Percentiles rank a stretch among this genome's conserved stretches.
Conservation (phyloP, 2,329 filamentous ascomycete genomes). For the Cercospora citrullina region DNA sequence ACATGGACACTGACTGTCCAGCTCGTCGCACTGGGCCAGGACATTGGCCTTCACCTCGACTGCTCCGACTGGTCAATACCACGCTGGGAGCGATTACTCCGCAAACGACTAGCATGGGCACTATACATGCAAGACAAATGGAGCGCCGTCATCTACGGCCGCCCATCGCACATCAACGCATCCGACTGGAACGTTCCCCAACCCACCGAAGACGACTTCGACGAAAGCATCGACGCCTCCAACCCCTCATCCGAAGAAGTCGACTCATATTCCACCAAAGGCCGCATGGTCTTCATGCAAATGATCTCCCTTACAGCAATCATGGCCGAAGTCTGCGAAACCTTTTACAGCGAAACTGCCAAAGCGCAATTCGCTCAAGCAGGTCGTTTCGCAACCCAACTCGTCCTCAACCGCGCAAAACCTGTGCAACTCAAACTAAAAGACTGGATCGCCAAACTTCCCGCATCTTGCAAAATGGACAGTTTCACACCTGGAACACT, state of each 20-base stretch:
- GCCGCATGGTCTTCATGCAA: constrained; percentile 69
- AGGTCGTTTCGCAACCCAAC: constrained; percentile 67
- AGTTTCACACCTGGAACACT: constrained; percentile 44
- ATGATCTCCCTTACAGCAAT: constrained; percentile 75
- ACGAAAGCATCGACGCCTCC: constrained; percentile 59
- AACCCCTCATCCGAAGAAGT: constrained; percentile 53
- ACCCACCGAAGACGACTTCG: constrained; percentile 68
- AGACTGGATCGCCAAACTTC: constrained; percentile 76
- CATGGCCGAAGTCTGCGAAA: constrained; percentile 76
- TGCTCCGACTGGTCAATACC: constrained; percentile 86
- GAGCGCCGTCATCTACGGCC: constrained; percentile 80
- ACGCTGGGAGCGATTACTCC: constrained; percentile 78
- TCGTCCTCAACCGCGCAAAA: constrained; percentile 74
- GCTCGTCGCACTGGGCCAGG: constrained; percentile 80
- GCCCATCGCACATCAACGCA: constrained; percentile 72
- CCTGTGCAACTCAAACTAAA: constrained; percentile 80
- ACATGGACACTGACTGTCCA: constrained; percentile 86
- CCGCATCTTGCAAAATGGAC: constrained; percentile 65
- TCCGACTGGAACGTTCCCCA: constrained; percentile 74
- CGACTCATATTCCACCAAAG: constrained; percentile 62
- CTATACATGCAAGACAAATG: constrained; percentile 94
- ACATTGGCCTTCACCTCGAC: constrained; percentile 85
- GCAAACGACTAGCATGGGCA: constrained; percentile 86
- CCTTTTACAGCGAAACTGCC: constrained; percentile 78
- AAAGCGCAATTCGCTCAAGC: constrained; percentile 67